Evolutionary conservation across 1,139 yeast species (phyloP).

Genomic region (Yamadazyma spencermartinsiae): DNA sequence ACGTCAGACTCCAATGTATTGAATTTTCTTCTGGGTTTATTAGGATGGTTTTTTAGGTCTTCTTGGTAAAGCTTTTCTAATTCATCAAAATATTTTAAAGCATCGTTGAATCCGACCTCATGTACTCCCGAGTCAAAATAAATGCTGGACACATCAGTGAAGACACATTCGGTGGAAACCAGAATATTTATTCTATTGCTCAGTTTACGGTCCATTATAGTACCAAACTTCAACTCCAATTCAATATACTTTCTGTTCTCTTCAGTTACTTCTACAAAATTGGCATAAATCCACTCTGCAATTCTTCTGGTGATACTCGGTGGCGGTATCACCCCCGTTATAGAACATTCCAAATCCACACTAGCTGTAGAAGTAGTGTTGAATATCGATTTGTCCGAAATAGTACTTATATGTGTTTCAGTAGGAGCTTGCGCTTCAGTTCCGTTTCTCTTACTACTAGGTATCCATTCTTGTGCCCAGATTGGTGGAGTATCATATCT

Average conservation of each 20-base stretch:
- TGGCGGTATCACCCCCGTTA: slow-evolving; percentile 76
- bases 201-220: slow-evolving; percentile 64
- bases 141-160: slow-evolving; percentile 56
- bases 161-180: slow-evolving; percentile 73
- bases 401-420: slow-evolving; percentile 6
- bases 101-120: slow-evolving; percentile 62
- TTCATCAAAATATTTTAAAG: slow-evolving; percentile 57
- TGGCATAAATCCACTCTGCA: slow-evolving; percentile 89
- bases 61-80: slow-evolving; percentile 50
- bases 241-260: slow-evolving; percentile 66
- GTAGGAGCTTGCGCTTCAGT: slow-evolving; percentile 1
- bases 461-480: slow-evolving; percentile 81
- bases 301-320: slow-evolving; percentile 80
- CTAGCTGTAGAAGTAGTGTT: slow-evolving; percentile 36
- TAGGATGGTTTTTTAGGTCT: slow-evolving; percentile 26
- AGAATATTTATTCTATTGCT: slow-evolving; percentile 70
- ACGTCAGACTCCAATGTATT: slow-evolving; percentile 41
- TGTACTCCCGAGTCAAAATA: slow-evolving; percentile 72
- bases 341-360: slow-evolving; percentile 53
- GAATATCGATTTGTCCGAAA: slow-evolving; percentile 36
- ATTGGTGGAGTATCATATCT: slow-evolving; percentile 69
- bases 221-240: slow-evolving; percentile 81
- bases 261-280: slow-evolving; percentile 61
- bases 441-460: slow-evolving; percentile 21
- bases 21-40: slow-evolving; percentile 40